Conservation (phyloP, 2,329 filamentous ascomycete species). For the Raffaelea ambrosiae region DNA sequence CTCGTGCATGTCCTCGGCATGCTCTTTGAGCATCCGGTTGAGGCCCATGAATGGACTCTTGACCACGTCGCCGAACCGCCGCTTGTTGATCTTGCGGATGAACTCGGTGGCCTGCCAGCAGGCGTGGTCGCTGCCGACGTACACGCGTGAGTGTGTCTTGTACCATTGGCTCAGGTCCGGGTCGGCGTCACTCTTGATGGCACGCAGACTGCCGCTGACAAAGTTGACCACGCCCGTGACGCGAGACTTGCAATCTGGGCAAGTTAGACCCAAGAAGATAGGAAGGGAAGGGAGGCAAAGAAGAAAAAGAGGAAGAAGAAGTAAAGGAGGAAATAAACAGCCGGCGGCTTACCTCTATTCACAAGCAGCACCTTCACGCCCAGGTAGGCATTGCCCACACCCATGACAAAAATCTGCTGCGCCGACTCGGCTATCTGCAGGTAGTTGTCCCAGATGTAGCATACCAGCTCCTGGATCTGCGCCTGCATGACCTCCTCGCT, state of each 20-base stretch:
- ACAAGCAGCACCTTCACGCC: constrained; percentile 76
- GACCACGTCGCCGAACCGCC: constrained; percentile 50
- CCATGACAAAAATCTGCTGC: constrained; percentile 74
- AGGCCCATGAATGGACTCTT: constrained; percentile 40
- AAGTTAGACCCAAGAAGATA: constrained; percentile 2
- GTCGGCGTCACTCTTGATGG: constrained; percentile 71
- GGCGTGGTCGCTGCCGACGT: constrained; percentile 64
- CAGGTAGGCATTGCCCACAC: constrained; percentile 80
- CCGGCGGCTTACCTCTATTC: constrained; percentile 50
- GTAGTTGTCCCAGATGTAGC: constrained; percentile 96
- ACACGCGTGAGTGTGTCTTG: constrained; percentile 70
- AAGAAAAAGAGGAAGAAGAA: constrained; percentile 1
- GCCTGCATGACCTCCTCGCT: constrained; percentile 42
- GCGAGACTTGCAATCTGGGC: constrained; percentile 52
- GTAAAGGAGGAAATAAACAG: background rate
- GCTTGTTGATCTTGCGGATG: constrained; percentile 49
- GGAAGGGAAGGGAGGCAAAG: constrained; percentile 3
- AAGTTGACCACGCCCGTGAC: constrained; percentile 73
- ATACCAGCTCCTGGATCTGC: constrained; percentile 64
- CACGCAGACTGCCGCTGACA: constrained; percentile 66
- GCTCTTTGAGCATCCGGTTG: constrained; percentile 47
- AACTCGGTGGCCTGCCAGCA: constrained; percentile 63
- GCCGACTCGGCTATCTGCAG: constrained; percentile 67
- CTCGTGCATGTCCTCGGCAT: constrained; percentile 39
- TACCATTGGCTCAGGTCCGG: constrained; percentile 74